Evolutionary conservation across 345 rosid species (phyloP), one percentile per base, ranked within the genome.

Genomic region (Bruguiera parviflora): DNA sequence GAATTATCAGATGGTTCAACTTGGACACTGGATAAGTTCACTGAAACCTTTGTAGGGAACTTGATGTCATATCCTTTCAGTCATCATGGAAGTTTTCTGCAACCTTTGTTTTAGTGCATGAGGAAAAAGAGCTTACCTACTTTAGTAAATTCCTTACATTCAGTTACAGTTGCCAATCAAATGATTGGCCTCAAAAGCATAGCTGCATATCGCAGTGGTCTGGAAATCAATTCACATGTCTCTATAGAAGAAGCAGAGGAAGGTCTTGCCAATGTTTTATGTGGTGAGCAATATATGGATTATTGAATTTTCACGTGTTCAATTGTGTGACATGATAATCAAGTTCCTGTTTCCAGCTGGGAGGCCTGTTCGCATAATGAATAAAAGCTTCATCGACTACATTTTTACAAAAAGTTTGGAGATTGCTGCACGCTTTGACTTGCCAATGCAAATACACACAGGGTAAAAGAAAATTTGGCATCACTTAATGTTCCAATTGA

Each of bases 401-500:
- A 80, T 92, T 72, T 83, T 95, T 78, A 75, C 84, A 0, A 71
- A 31, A 19, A 83, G 88, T 84, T 77, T 90, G 89, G 91, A 85
- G 82, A 68, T 86, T 55, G 92, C 96, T 60, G 59, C 64, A 53
- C 57, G 59, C 67, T 80, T 80, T 65, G 86, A 87, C 87, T 75
- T 95, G 84, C 98, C 99, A 35, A 64, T 95, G 73, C 98, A 95
- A 78, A 88, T 95, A 85, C 98, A 95, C 82, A 88, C 98, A 43
- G 99, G 97, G 99, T 95, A 88, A 84, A 61, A 35, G 27, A 37
- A 69, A 74, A 22, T 49, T 66, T 64, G 66, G 8, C 20, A 47
- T 33, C 37, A 70, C 46, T 68, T 62, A 62, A 65, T 59, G 70
- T 46, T 71, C n/a, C 13, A 21, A 15, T 1, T 11, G 16, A 5